Evolutionary conservation across 331 rosid genomes (phyloP).

Genomic region (Malus hybrid): DNA sequence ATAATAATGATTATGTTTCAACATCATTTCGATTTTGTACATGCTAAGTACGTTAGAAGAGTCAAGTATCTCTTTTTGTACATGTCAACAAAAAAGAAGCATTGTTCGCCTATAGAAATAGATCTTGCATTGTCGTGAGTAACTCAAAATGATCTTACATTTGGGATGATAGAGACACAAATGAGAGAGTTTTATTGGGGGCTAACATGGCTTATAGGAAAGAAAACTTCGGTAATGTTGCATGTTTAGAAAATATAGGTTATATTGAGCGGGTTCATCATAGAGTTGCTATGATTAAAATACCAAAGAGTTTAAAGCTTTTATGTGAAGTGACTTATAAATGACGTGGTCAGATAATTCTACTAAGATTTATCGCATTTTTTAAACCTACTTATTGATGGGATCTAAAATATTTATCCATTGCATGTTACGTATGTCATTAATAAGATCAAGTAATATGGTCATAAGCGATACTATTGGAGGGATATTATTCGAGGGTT

Average conservation of each 20-base stretch:
- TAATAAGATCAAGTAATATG: no score
- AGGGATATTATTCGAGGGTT: no score
- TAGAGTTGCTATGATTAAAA: no score
- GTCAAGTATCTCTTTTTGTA: neutral
- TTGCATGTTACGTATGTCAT: no score
- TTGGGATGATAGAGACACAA: neutral
- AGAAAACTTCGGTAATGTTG: no score
- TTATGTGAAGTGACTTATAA: accelerated
- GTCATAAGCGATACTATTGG: no score
- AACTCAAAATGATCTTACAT: neutral
- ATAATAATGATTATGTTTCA: neutral
- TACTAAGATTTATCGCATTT: no score
- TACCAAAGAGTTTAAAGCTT: no score
- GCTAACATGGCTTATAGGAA: neutral
- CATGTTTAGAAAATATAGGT: no score
- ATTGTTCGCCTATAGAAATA: neutral
- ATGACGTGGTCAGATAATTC: no score
- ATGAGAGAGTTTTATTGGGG: neutral
- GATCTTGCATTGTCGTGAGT: neutral
- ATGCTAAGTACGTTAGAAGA: neutral
- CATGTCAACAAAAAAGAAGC: neutral
- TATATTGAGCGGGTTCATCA: no score
- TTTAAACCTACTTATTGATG: neutral
- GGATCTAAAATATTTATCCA: neutral
- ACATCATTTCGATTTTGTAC: no score